A percentile compares a stretch with the other conserved stretches of the same genome.
These are phyloP conservation scores for Flaveria sonorensis DNA, from an alignment of 129 eudicot species.

Conservation along the genomic window DNA sequence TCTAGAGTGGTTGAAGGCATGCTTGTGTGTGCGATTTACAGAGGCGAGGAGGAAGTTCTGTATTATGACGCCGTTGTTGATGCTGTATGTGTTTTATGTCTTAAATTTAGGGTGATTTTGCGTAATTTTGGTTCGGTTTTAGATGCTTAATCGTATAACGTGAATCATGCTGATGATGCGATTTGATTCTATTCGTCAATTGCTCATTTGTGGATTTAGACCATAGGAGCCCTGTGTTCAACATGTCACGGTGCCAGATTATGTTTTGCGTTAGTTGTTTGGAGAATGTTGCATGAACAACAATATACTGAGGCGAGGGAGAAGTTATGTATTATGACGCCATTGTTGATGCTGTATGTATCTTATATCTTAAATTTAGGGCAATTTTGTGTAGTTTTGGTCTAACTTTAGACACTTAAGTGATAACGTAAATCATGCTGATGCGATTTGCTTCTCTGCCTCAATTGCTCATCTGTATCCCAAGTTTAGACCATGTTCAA, in stretches of 20 bases:
- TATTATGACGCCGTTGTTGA: slow-evolving; percentile 74
- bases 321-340: slow-evolving; percentile 65
- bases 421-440: not conserved
- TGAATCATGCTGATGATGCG: not conserved
- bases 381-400: not conserved
- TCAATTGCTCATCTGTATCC: not conserved
- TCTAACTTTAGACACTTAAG: not conserved
- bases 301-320: slow-evolving; percentile 30
- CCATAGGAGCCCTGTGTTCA: too few species aligned
- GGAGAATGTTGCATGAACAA: too few species aligned
- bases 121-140: not conserved
- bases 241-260: too few species aligned
- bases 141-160: not conserved
- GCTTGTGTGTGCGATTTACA: slow-evolving; percentile 47
- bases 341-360: slow-evolving; percentile 57
- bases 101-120: slow-evolving; percentile 17
- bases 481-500: not conserved
- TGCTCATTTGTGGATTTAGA: not conserved
- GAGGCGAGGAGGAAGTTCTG: slow-evolving; percentile 36
- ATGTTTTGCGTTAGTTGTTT: too few species aligned
- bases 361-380: slow-evolving; percentile 19
- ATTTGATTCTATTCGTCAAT: not conserved
- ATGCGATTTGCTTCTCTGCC: not conserved
- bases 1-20: slow-evolving; percentile 38
- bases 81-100: slow-evolving; percentile 43